phyloP scores from a whole-genome alignment of 1,284 basidiomycete species.

The Ceratobasidium theobromae region DNA sequence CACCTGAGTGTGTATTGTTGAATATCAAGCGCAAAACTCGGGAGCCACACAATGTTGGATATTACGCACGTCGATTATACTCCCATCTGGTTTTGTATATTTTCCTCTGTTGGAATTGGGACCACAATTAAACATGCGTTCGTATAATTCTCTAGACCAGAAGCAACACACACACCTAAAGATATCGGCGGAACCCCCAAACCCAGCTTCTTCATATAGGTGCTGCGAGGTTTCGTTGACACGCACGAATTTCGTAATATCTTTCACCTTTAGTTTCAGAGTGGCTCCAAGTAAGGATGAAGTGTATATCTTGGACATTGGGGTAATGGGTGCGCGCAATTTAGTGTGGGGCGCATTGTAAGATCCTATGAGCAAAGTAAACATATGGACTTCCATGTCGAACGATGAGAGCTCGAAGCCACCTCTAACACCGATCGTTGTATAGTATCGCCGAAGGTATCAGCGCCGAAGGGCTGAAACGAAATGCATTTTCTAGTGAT shows the following conservation, averaged over 20 bases:
- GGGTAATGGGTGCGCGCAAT: too few relatives aligned
- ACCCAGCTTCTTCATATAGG: neutral
- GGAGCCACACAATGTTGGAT: too few relatives aligned
- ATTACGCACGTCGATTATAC: neutral
- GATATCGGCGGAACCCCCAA: conserved; percentile 5
- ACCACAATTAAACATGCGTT: neutral
- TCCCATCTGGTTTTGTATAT: neutral
- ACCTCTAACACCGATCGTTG: too few relatives aligned
- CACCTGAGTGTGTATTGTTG: neutral
- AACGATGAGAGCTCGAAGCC: too few relatives aligned
- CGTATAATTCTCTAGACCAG: neutral
- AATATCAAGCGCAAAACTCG: neutral
- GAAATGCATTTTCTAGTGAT: too few relatives aligned
- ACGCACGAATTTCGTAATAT: neutral
- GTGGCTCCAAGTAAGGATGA: too few relatives aligned
- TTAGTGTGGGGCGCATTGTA: too few relatives aligned
- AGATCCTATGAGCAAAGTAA: too few relatives aligned
- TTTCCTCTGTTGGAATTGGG: neutral
- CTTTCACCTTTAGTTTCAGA: neutral
- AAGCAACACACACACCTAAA: neutral
- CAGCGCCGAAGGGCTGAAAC: too few relatives aligned
- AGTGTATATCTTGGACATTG: too few relatives aligned
- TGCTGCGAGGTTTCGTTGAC: neutral
- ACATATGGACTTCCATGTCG: too few relatives aligned
- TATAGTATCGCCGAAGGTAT: too few relatives aligned